Percentiles rank a stretch among this genome's conserved stretches.
These are phyloP conservation scores for Suillus paluster DNA, from an alignment of 768 basidiomycete species.

Conservation along the genomic window DNA sequence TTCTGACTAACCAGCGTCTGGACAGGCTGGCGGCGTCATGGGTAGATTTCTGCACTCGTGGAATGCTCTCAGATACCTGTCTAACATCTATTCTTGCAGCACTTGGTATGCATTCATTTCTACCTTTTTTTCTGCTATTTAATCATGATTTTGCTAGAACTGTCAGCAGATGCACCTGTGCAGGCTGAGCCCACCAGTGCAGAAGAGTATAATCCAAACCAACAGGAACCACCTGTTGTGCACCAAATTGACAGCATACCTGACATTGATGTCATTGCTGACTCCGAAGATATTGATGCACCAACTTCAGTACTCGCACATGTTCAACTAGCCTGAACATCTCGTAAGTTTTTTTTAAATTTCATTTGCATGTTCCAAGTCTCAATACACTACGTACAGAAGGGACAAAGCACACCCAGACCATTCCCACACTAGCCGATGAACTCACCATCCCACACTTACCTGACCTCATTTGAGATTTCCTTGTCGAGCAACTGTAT, in stretches of 20 bases:
- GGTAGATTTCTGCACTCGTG: slow-evolving; percentile 19
- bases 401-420: not conserved
- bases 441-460: slow-evolving; percentile 1
- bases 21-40: slow-evolving; percentile 30
- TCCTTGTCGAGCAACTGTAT: slow-evolving; percentile 11
- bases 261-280: slow-evolving; percentile 27
- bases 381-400: not conserved
- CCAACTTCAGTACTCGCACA: not conserved
- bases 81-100: not conserved
- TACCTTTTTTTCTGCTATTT: too few relatives aligned
- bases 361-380: not conserved
- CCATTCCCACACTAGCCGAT: not conserved
- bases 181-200: too few relatives aligned
- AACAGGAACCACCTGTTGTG: too few relatives aligned
- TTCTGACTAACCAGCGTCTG: slow-evolving; percentile 25
- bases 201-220: too few relatives aligned
- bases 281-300: slow-evolving; percentile 5
- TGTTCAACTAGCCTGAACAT: not conserved
- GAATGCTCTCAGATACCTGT: slow-evolving; percentile 23
- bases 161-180: too few relatives aligned
- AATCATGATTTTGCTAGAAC: too few relatives aligned
- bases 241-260: slow-evolving; percentile 9
- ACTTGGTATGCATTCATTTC: not conserved
- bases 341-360: not conserved
- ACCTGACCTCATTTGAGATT: not conserved